Evolutionary conservation across 179 eudicot species (phyloP).

Genomic region (Corrigiola litoralis): DNA sequence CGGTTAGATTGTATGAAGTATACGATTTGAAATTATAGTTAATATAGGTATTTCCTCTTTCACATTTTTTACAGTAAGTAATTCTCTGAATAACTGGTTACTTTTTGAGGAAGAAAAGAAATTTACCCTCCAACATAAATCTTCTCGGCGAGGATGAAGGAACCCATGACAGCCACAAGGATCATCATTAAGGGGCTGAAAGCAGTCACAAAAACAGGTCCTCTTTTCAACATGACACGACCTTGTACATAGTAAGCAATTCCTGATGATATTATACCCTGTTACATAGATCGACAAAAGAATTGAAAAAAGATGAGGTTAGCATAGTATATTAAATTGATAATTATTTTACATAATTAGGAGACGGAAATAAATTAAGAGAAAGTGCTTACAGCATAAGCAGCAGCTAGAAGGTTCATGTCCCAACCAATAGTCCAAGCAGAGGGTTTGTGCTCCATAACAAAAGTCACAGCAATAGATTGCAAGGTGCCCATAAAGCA

Average conservation of each 20-base stretch:
- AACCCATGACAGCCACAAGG: conserved; percentile 91
- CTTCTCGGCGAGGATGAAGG: conserved; percentile 87
- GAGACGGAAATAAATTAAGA: background rate
- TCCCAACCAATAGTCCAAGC: conserved; percentile 92
- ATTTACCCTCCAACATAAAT: conserved; percentile 64
- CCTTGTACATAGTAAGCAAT: conserved; percentile 95
- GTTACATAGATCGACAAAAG: background rate
- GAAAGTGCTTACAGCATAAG: conserved; percentile 66
- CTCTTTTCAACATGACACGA: conserved; percentile 80
- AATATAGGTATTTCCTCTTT: too few relatives aligned
- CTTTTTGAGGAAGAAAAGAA: background rate
- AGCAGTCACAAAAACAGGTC: conserved; percentile 95
- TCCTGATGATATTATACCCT: conserved; percentile 92
- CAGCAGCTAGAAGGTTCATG: conserved; percentile 97
- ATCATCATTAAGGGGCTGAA: conserved; percentile 98
- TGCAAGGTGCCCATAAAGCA: conserved; percentile 91
- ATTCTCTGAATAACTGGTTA: too few relatives aligned
- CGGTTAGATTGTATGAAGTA: too few relatives aligned
- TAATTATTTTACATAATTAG: background rate
- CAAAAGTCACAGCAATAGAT: conserved; percentile 81
- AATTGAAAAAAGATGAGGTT: background rate
- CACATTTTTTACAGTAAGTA: too few relatives aligned
- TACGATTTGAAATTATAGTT: too few relatives aligned
- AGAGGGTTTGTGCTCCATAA: conserved; percentile 77
- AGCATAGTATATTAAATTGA: background rate